phyloP scores from a whole-genome alignment of 305 asterid species.

The Solanum hybrid region DNA sequence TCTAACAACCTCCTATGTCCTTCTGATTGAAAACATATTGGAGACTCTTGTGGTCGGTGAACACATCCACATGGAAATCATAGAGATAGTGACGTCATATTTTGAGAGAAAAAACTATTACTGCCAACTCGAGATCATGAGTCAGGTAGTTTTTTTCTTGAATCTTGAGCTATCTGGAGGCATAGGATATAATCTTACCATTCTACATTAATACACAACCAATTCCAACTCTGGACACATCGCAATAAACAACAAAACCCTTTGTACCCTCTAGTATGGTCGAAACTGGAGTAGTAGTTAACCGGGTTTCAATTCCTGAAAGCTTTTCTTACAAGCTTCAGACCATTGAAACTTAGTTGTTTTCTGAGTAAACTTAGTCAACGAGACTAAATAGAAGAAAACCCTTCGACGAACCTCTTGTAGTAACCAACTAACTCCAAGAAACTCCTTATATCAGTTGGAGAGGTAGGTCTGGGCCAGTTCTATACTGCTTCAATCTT shows the following conservation, averaged over 20 bases:
- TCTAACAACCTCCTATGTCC: not conserved
- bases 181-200: not conserved
- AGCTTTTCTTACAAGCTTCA: not conserved
- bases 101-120: not conserved
- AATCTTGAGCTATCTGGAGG: not conserved
- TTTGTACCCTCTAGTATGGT: not conserved
- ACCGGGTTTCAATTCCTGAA: not conserved
- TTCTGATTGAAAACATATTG: not conserved
- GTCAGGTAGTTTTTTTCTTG: not conserved
- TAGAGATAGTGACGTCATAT: too few relatives aligned
- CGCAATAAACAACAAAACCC: not conserved
- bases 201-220: too few relatives aligned
- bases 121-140: not conserved
- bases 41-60: not conserved
- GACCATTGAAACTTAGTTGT: too few relatives aligned
- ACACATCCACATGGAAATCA: not conserved
- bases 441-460: not conserved
- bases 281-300: too few relatives aligned
- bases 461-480: not conserved
- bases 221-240: not conserved
- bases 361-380: not conserved
- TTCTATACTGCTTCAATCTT: not conserved
- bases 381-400: too few relatives aligned
- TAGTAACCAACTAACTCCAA: not conserved
- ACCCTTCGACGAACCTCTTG: not conserved